Evolutionary conservation across 306 rosid genomes (phyloP).

Genomic region (Hippophae gyantsensis): DNA sequence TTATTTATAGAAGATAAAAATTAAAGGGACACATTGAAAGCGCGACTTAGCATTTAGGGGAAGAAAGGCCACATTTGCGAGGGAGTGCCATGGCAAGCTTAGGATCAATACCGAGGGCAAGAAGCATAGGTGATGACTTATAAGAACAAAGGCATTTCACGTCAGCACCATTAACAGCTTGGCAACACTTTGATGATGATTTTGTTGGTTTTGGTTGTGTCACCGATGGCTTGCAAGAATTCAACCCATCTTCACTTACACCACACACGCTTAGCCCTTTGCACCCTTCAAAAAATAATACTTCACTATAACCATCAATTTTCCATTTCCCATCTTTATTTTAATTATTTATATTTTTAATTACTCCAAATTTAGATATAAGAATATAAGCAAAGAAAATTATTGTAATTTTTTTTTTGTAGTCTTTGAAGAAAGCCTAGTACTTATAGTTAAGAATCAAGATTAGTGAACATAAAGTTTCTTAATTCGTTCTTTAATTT

Average conservation of each 20-base stretch:
- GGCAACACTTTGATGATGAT: conserved; percentile 40
- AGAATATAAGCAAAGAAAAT: too few relatives aligned
- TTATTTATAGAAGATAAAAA: too few relatives aligned
- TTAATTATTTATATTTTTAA: too few relatives aligned
- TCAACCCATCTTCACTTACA: conserved; percentile 36
- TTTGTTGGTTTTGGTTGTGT: conserved; percentile 41
- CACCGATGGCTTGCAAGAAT: conserved; percentile 56
- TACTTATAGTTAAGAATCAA: too few relatives aligned
- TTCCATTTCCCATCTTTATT: conserved; percentile 8
- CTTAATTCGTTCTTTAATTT: too few relatives aligned
- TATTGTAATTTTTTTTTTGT: too few relatives aligned
- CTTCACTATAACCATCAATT: conserved; percentile 5
- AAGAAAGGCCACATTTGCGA: conserved; percentile 44
- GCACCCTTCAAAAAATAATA: conserved; percentile 17
- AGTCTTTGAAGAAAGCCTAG: too few relatives aligned
- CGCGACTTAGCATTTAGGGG: conserved; percentile 36
- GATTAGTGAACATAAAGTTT: too few relatives aligned
- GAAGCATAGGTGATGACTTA: conserved; percentile 35
- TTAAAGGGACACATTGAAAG: too few relatives aligned
- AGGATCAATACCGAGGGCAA: conserved; percentile 52
- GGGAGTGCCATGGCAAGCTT: conserved; percentile 56
- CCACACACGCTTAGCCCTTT: conserved; percentile 29
- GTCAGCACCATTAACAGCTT: conserved; percentile 40
- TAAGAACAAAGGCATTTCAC: conserved; percentile 60
- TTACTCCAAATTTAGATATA: too few relatives aligned